Base-by-base conservation (phyloP, 2,329 filamentous ascomycete genomes). In the Raffaelea arxii region DNA sequence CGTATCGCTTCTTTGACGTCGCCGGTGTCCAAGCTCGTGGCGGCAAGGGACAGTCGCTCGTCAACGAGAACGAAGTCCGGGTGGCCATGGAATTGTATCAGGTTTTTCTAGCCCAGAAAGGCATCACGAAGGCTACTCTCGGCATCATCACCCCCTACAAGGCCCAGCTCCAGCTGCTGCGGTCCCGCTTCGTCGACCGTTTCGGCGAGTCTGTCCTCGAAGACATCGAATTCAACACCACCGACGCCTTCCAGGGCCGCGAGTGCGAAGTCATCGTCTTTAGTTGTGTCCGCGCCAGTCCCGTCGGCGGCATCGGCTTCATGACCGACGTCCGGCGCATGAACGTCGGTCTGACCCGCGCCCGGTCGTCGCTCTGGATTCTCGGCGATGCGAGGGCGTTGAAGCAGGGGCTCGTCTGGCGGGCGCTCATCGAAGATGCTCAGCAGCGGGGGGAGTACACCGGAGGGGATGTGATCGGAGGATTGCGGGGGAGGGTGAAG, bases 111-210 rank as follows among this genome's bases (percentile, higher is more conserved):
- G 35, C 9, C 36, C 10, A 23, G 25, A 23, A 43, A 32, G 25
- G 21, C 25, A 37, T 21, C 56, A 80, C 92, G 55, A 77, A 74
- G 35, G 80, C 85, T 51, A 95, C 94, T 60, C 84, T 98, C 46
- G 92, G 92, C 55, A 91, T 98, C 62, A 98, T 98, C 61, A 97
- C 94, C 1, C 92, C 91, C 0, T 98, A 98, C 67, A 98, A 97
- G 62, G 89, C 88, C 19, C 92, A 98, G 62, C 69, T 98, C 14
- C 79, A 75, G 47, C 83, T 89, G 62, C 72, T 98, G 49, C 89
- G 85, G 53, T 71, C 74, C 41, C 80, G 82, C 2, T 98, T 98
- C 62, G 67, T 72, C 9, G 68, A 74, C 14, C 73, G 72, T 38
- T 97, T 85, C 58, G 89, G 91, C 30, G 78, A 86, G 4, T 66